Percentiles rank a stretch among this genome's conserved stretches.
Conservation (phyloP, 305 asterid species). For the Fraxinus paxiana region DNA sequence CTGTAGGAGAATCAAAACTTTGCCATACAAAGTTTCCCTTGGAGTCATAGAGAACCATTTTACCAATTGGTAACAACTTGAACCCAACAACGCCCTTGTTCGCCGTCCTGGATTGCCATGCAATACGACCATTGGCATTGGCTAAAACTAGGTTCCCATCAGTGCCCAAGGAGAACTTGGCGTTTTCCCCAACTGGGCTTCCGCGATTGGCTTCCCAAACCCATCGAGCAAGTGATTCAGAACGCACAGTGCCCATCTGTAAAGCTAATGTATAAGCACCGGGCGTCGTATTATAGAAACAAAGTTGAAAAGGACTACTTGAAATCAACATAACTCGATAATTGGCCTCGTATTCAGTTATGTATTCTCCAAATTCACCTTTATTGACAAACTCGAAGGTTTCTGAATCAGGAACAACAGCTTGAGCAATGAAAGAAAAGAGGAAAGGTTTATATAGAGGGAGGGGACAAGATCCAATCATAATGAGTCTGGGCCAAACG, state of each 20-base stretch:
- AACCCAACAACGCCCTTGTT: constrained; percentile 26
- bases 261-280: constrained; percentile 37
- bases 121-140: constrained; percentile 23
- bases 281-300: constrained; percentile 46
- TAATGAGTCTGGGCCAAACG: background rate
- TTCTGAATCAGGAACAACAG: constrained; percentile 28
- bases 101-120: constrained; percentile 32
- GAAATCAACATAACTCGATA: constrained; percentile 7
- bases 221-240: constrained; percentile 26
- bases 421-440: constrained; percentile 19
- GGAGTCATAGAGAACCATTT: constrained; percentile 28
- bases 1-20: constrained; percentile 30
- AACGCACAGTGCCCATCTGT: constrained; percentile 32
- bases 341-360: constrained; percentile 30
- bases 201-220: constrained; percentile 45
- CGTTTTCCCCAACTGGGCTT: constrained; percentile 30
- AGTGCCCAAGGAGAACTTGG: constrained; percentile 21
- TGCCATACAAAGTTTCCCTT: constrained; percentile 27
- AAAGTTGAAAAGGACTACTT: constrained; percentile 25
- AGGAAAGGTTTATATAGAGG: background rate
- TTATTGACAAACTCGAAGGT: constrained; percentile 34
- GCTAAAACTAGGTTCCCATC: constrained; percentile 33
- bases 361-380: constrained; percentile 32
- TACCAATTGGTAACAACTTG: constrained; percentile 22
- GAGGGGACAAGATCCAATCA: background rate